Evolutionary conservation across 129 eudicot genomes (phyloP).

Genomic region (Ambrosia trifida): DNA sequence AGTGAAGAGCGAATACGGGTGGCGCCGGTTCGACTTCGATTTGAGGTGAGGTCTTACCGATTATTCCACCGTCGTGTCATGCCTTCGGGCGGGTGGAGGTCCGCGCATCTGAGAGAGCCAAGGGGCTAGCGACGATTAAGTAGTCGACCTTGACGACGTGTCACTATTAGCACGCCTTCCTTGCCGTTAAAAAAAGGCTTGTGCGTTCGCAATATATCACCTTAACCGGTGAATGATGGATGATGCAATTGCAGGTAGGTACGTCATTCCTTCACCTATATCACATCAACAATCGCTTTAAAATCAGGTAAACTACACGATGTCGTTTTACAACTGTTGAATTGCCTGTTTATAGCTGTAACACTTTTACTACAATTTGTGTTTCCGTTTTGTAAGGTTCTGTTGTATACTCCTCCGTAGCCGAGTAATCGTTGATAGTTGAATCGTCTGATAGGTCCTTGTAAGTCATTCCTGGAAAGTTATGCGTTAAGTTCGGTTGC

Average conservation of each 20-base stretch:
- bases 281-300: slow-evolving; percentile 74
- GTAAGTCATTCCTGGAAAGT: slow-evolving; percentile 55
- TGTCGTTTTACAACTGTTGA: slow-evolving; percentile 66
- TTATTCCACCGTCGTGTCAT: too few species aligned
- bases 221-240: slow-evolving; percentile 62
- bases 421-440: slow-evolving; percentile 44
- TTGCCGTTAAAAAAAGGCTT: too few species aligned
- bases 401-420: slow-evolving; percentile 54
- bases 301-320: slow-evolving; percentile 65
- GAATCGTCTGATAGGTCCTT: slow-evolving; percentile 52
- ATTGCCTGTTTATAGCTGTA: slow-evolving; percentile 39
- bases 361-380: slow-evolving; percentile 58
- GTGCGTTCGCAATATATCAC: slow-evolving; percentile 70
- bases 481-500: slow-evolving; percentile 38
- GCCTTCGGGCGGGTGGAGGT: too few species aligned
- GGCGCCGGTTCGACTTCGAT: too few species aligned
- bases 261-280: slow-evolving; percentile 70
- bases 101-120: too few species aligned
- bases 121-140: too few species aligned
- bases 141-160: too few species aligned
- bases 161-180: too few species aligned
- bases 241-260: too few species aligned
- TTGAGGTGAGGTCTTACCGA: too few species aligned
- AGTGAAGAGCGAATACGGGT: too few species aligned
- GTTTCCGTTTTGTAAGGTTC: slow-evolving; percentile 49